Evolutionary conservation across 2,329 filamentous ascomycete genomes (phyloP), one percentile per base, ranked within the genome.

Genomic region (Ophiostoma tasmaniense): DNA sequence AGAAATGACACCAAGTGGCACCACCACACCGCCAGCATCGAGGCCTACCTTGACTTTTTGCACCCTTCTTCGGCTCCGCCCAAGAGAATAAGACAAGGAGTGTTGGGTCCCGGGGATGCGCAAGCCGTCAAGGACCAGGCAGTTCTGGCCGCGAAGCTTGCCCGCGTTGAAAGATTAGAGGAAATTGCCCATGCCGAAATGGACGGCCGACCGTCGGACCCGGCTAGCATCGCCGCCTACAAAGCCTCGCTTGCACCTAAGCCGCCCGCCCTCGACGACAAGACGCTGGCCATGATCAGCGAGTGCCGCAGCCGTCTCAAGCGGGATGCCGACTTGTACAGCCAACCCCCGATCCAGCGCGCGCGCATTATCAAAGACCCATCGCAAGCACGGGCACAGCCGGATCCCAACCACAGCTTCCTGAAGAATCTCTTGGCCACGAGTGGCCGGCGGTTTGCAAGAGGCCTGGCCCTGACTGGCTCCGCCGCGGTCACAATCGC

Each of bases 1-100:
- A 78, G 81, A 69, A 78, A 80, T 20, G 79, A 78, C 69, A 62
- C 76, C 1, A 72, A 76, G 61, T 85, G 82, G 78, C 73, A 78
- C 1, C 65, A 71, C 13, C 79, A 80, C 66, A 74, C 79, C 8
- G 73, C 71, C 25, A 79, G 78, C 68, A 74, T 82, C 14, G 73
- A 73, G 22, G 73, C 77, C 33, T 84, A 83, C 73, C 75, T 84
- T 35, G 67, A 76, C 7, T 75, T 79, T 71, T 73, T 82, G 17
- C 68, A 72, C 50, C 3, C 50, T 55, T 25, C 22, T 11, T 25
- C 50, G 17, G 11, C 22, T 25, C 28, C 7, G 17, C 17, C 59
- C 28, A 50, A 2, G 17, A 33, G n/a, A 13, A 20, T 13, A 17
- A n/a, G 42, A 50, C 20, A 50, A 50, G 20, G 2, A 14, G 59